Percentiles rank a stretch among this genome's conserved stretches.
phyloP scores from a whole-genome alignment of 2,329 filamentous ascomycete genomes.

The Elsinoe arachidis region DNA sequence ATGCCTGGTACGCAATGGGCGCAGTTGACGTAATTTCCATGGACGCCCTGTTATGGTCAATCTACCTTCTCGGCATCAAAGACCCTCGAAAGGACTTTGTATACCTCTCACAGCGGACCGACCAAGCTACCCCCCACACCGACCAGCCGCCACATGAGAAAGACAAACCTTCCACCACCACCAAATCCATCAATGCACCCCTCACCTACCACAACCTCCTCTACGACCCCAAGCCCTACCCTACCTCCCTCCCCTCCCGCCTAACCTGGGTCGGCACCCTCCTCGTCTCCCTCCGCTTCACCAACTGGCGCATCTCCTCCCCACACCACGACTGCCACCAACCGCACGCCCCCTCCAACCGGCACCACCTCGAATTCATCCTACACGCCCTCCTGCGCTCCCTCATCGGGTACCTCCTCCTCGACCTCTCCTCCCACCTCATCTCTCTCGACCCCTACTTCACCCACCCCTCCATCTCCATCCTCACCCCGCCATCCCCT shows the following conservation, averaged over 20 bases:
- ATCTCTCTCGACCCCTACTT: slow-evolving; percentile 23
- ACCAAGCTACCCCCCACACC: neutral
- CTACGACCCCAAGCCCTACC: slow-evolving; percentile 19
- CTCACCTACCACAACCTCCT: neutral
- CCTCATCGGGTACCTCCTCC: slow-evolving; percentile 19
- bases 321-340: slow-evolving; percentile 21
- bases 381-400: slow-evolving; percentile 17
- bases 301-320: slow-evolving; percentile 22
- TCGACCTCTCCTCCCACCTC: slow-evolving; percentile 22
- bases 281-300: slow-evolving; percentile 20
- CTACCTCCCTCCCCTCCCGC: slow-evolving; percentile 17
- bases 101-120: neutral
- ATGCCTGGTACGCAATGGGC: slow-evolving; percentile 24
- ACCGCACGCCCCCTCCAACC: slow-evolving; percentile 16
- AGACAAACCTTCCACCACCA: neutral
- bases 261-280: slow-evolving; percentile 23
- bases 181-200: slow-evolving; percentile 9
- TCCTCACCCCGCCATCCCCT: slow-evolving; percentile 1
- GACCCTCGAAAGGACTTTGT: slow-evolving; percentile 23
- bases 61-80: slow-evolving; percentile 21
- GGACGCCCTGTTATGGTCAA: slow-evolving; percentile 21
- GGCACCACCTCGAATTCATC: slow-evolving; percentile 17
- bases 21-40: slow-evolving; percentile 25
- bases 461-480: slow-evolving; percentile 15
- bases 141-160: slow-evolving; percentile 3